Evolutionary conservation across 1,139 yeast species (phyloP).

Genomic region (Candida tetrigidarum): DNA sequence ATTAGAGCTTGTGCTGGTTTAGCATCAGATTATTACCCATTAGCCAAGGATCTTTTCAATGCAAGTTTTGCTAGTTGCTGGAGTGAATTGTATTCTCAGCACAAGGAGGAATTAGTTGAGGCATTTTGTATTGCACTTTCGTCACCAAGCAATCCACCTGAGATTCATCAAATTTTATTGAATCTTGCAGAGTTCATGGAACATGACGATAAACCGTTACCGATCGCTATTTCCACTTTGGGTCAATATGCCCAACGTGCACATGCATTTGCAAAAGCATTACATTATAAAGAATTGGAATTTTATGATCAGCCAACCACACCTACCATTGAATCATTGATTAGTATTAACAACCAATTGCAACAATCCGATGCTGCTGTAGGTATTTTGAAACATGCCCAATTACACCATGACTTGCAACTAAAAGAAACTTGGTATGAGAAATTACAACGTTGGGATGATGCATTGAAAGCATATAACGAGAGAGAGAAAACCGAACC

Average conservation of each 20-base stretch:
- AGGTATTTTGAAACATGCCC: conserved; percentile 95
- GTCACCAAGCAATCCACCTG: conserved; percentile 94
- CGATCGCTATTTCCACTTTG: conserved; percentile 84
- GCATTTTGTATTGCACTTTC: conserved; percentile 86
- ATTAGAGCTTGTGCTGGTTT: conserved; percentile 91
- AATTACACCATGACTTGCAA: conserved; percentile 88
- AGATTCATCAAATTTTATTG: conserved; percentile 85
- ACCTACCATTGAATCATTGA: conserved; percentile 89
- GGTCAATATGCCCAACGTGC: conserved; percentile 95
- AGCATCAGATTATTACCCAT: conserved; percentile 86
- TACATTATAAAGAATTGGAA: conserved; percentile 94
- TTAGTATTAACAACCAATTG: conserved; percentile 89
- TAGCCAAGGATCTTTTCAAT: conserved; percentile 91
- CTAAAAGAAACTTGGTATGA: conserved; percentile 98
- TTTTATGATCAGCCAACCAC: conserved; percentile 93
- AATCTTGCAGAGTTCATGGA: conserved; percentile 97
- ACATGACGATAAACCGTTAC: conserved; percentile 93
- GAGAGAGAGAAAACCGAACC: conserved; percentile 66
- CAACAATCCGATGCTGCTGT: conserved; percentile 99
- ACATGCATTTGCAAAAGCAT: conserved; percentile 97
- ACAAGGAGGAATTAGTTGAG: conserved; percentile 88
- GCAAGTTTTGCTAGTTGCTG: conserved; percentile 97
- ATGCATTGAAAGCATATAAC: conserved; percentile 89
- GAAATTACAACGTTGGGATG: conserved; percentile 97
- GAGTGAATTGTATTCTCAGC: conserved; percentile 90